Percentiles rank a stretch among this genome's conserved stretches.
These are phyloP conservation scores for Arthrinium puccinioides DNA, from an alignment of 2,329 filamentous ascomycete genomes.

Conservation along the genomic window DNA sequence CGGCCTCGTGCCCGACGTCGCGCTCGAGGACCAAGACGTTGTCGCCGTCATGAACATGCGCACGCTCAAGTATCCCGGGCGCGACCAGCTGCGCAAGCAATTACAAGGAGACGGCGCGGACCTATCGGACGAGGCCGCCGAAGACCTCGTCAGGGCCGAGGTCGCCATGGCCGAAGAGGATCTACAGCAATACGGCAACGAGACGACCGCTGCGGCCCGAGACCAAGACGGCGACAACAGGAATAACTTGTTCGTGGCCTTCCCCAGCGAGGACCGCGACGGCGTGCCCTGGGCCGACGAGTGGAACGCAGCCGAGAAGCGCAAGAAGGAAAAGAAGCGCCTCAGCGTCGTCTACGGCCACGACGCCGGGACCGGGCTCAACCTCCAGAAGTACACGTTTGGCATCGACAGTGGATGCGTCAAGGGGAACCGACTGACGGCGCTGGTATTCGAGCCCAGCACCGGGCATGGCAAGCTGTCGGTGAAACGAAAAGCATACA, in stretches of 20 bases:
- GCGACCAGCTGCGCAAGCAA: slow-evolving; percentile 4
- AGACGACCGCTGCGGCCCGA: too few relatives aligned
- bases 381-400: slow-evolving; percentile 59
- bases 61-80: slow-evolving; percentile 55
- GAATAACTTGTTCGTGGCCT: slow-evolving; percentile 5
- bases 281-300: slow-evolving; percentile 62
- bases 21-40: slow-evolving; percentile 64
- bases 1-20: slow-evolving; percentile 71
- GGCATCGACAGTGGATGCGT: slow-evolving; percentile 83
- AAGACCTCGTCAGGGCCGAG: slow-evolving; percentile 8
- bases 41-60: slow-evolving; percentile 90
- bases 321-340: slow-evolving; percentile 22
- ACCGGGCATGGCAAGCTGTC: too few relatives aligned
- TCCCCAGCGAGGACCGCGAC: slow-evolving; percentile 29
- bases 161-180: slow-evolving; percentile 6
- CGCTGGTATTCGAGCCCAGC: slow-evolving; percentile 62
- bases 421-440: slow-evolving; percentile 67
- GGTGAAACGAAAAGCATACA: too few relatives aligned
- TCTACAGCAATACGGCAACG: slow-evolving; percentile 15
- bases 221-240: slow-evolving; percentile 7
- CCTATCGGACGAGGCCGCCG: slow-evolving; percentile 28
- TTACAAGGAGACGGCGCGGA: slow-evolving; percentile 1
- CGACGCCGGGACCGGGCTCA: slow-evolving; percentile 65
- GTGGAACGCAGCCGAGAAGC: slow-evolving; percentile 47
- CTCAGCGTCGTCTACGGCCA: slow-evolving; percentile 82